Percentiles rank a stretch among this genome's conserved stretches.
Evolutionary conservation across 2,329 filamentous ascomycete genomes (phyloP).

Genomic region (Microsporum ferrugineum): DNA sequence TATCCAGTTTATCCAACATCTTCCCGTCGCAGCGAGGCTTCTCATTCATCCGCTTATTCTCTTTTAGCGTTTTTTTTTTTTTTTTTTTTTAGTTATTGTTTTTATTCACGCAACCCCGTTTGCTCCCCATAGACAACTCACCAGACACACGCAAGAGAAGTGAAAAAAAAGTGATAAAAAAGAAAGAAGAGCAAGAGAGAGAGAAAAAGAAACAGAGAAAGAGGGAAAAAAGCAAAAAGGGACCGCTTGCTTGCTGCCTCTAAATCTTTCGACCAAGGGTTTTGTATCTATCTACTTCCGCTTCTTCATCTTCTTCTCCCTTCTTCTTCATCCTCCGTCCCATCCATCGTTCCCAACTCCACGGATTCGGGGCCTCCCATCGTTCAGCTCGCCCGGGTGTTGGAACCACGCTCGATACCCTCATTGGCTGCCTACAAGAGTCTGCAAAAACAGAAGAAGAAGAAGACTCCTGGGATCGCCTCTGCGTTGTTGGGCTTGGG

Average conservation of each 20-base stretch:
- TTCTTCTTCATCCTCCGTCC: not conserved
- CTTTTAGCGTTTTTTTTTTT: no score
- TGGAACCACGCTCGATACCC: constrained; percentile 9
- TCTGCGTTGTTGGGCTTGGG: not conserved
- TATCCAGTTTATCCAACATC: not conserved
- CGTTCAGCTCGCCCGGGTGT: not conserved
- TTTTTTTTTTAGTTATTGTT: no score
- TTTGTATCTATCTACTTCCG: no score
- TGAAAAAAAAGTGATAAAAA: not conserved
- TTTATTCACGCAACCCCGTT: not conserved
- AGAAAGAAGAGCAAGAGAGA: not conserved
- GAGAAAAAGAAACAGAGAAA: not conserved
- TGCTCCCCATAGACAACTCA: constrained; percentile 2
- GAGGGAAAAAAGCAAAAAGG: not conserved
- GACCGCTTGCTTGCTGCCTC: no score
- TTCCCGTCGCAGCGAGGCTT: not conserved
- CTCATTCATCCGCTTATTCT: not conserved
- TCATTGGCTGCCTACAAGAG: constrained; percentile 9
- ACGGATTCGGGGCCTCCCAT: constrained; percentile 13
- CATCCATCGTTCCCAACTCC: constrained; percentile 9
- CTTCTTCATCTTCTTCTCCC: not conserved
- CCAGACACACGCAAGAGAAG: not conserved
- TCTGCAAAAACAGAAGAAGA: not conserved
- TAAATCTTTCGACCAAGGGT: no score
- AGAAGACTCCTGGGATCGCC: no score